Conservation (phyloP, 2,329 filamentous ascomycete genomes). For the Monosporascus sp. region DNA sequence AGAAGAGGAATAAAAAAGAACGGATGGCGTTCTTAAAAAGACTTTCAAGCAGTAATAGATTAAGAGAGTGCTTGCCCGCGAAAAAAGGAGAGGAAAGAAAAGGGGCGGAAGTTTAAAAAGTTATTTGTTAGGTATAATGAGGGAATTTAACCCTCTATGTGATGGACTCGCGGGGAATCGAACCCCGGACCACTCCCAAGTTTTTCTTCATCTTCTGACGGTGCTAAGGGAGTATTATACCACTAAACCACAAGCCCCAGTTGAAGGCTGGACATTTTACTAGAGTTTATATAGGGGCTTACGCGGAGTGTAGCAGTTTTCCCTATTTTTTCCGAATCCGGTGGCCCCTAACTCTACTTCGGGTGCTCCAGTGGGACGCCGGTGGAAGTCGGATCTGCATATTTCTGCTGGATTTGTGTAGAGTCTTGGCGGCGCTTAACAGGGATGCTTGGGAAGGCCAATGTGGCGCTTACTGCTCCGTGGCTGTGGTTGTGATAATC, state of each 20-base stretch:
- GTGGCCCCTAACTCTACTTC: not conserved
- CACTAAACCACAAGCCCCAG: conserved; percentile 40
- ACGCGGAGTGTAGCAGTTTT: no score
- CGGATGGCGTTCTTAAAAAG: not conserved
- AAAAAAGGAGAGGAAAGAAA: not conserved
- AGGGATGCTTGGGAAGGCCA: no score
- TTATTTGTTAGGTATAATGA: conserved; percentile 2
- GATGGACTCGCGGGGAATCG: conserved; percentile 42
- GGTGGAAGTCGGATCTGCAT: no score
- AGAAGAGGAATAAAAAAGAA: conserved; percentile 4
- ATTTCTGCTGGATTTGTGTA: no score
- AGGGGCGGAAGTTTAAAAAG: not conserved
- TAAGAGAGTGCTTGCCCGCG: not conserved
- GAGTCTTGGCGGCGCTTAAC: no score
- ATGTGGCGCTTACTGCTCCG: no score
- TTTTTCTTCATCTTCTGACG: conserved; percentile 23
- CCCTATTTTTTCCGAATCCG: not conserved
- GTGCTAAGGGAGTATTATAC: conserved; percentile 41
- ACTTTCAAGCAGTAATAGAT: no score
- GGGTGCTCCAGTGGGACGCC: no score
- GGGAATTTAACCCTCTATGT: conserved; percentile 14
- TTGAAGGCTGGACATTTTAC: not conserved
- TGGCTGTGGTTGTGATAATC: no score
- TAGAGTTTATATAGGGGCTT: not conserved
- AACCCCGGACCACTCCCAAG: conserved; percentile 41